Evolutionary conservation across 768 basidiomycete genomes (phyloP), one percentile per base, ranked within the genome.

Genomic region (Sporobolomyces pararoseus): DNA sequence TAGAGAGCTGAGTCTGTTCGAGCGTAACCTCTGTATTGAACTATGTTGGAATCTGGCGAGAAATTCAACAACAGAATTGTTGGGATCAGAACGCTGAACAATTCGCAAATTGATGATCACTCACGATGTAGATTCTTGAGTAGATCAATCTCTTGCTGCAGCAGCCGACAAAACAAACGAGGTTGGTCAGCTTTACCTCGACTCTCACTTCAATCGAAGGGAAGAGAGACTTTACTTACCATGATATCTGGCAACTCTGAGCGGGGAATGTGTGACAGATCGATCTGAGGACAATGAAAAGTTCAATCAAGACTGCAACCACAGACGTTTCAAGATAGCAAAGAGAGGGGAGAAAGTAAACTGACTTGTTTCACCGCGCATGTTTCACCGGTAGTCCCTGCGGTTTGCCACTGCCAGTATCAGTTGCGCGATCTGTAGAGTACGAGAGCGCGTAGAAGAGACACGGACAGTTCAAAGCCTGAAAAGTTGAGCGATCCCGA

Each of bases 1-100:
- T 95, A 95, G 68, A 99, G 83, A 79, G 87, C 92, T 76, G 96
- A 91, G 64, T 87, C 86, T 60, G 92, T 94, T 81, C 93, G 92
- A 78, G 92, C 91, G 76, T 95, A 98, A 17, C 96, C 96, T 77
- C 95, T 94, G 82, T 99, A 99, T 81, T 99, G 95, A 78, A 98
- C 96, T 78, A 99, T 98, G 79, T 98, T 98, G 49, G 88, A 83
- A 78, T 98, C 93, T 95, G 79, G 27, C 23, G 39, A 34, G n/a
- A 47, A 23, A 42, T 42, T 42, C 39, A 42, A 17, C 17, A 17
- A 42, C 17, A 9, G 39, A 17, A 9, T 42, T 42, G n/a, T n/a
- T n/a, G n/a, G n/a, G n/a, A n/a, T n/a, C n/a, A n/a, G n/a, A n/a
- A n/a, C n/a, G n/a, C n/a, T n/a, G n/a, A n/a, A n/a, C n/a, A n/a